phyloP scores from a whole-genome alignment of 2,329 filamentous ascomycete genomes.

The Dactylellina drechsleri region DNA sequence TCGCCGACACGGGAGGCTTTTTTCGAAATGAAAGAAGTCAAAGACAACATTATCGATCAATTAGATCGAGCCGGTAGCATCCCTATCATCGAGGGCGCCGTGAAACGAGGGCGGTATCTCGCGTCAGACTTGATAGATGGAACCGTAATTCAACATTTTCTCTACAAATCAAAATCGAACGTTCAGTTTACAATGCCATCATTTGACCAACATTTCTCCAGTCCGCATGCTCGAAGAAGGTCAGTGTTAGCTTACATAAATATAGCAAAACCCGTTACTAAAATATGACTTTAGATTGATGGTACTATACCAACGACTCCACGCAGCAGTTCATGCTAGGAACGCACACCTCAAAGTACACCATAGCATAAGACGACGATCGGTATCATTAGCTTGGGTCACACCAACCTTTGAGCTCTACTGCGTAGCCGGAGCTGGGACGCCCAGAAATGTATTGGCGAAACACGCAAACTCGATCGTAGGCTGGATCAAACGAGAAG shows the following conservation, averaged over 20 bases:
- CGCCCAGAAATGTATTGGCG: slow-evolving; percentile 73
- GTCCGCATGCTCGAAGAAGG: slow-evolving; percentile 71
- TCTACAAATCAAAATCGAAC: slow-evolving; percentile 93
- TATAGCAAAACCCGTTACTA: slow-evolving; percentile 30
- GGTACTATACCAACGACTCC: slow-evolving; percentile 84
- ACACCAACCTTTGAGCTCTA: slow-evolving; percentile 94
- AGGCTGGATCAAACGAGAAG: slow-evolving; percentile 90
- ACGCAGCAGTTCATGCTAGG: slow-evolving; percentile 84
- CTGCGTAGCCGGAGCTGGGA: slow-evolving; percentile 81
- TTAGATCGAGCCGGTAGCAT: slow-evolving; percentile 80
- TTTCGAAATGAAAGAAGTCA: slow-evolving; percentile 82
- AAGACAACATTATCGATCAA: slow-evolving; percentile 73
- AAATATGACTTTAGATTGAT: slow-evolving; percentile 69
- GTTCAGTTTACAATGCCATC: slow-evolving; percentile 96
- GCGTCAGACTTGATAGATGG: slow-evolving; percentile 79
- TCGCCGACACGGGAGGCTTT: slow-evolving; percentile 94
- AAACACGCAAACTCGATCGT: slow-evolving; percentile 89
- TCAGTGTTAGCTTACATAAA: slow-evolving; percentile 59
- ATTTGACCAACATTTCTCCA: slow-evolving; percentile 74
- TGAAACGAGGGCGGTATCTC: slow-evolving; percentile 75
- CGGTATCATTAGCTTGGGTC: slow-evolving; percentile 86
- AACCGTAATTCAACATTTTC: slow-evolving; percentile 84
- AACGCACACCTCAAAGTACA: slow-evolving; percentile 82
- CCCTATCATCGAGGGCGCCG: slow-evolving; percentile 76
- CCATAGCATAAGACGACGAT: slow-evolving; percentile 78